Evolutionary conservation across 176 grass and related monocot genomes (phyloP).

Genomic region (Zoysia japonica): DNA sequence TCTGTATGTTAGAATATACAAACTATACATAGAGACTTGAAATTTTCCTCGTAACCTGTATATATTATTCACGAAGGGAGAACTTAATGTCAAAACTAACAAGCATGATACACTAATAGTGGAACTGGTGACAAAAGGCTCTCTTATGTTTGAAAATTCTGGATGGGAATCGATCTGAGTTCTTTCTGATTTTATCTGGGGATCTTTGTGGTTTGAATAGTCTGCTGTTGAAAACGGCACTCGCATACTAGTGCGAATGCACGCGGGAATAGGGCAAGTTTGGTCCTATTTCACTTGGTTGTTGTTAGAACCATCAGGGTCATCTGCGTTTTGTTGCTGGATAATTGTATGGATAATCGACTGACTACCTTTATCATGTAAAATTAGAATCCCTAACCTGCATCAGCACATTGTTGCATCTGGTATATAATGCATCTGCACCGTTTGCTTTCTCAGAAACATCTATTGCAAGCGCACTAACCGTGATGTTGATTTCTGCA

Average conservation of each 20-base stretch:
- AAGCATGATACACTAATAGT: background rate
- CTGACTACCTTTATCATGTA: background rate
- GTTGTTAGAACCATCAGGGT: background rate
- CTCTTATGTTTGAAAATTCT: background rate
- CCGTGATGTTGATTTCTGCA: conserved; percentile 21
- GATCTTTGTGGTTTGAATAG: background rate
- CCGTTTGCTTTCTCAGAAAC: background rate
- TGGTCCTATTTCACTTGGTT: background rate
- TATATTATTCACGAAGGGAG: background rate
- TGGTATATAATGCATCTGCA: background rate
- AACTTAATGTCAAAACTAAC: background rate
- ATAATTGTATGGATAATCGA: no score
- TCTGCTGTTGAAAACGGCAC: background rate
- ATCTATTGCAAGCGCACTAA: background rate
- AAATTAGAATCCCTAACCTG: background rate
- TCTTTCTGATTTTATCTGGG: background rate
- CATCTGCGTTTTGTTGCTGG: background rate
- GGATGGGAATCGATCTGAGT: background rate
- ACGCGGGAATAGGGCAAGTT: background rate
- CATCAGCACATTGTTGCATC: background rate
- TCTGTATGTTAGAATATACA: background rate
- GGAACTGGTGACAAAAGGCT: background rate
- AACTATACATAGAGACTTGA: background rate
- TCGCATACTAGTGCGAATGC: background rate
- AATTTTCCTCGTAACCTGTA: background rate